A percentile compares a stretch with the other conserved stretches of the same genome.
Conservation (phyloP, 108 stramenopile genomes). For the Asterionellopsis glacialis region DNA sequence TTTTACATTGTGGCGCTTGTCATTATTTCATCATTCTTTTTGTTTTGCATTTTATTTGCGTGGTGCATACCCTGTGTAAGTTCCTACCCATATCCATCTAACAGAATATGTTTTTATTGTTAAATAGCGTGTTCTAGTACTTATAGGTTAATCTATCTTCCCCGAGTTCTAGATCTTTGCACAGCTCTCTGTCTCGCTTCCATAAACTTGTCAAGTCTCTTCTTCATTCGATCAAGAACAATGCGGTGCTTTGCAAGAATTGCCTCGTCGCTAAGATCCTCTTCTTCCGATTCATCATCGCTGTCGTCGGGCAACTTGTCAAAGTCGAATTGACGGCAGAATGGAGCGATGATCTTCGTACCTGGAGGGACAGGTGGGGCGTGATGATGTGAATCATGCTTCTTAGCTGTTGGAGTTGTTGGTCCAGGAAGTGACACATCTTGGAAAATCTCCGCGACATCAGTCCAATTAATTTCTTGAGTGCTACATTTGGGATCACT, state of each 20-base stretch:
- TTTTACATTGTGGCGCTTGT: too few relatives aligned
- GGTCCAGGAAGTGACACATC: conserved; percentile 24
- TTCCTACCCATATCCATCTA: too few relatives aligned
- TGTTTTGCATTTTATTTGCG: too few relatives aligned
- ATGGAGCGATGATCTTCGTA: conserved; percentile 69
- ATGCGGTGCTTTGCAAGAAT: conserved; percentile 61
- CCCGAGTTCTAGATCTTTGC: too few relatives aligned
- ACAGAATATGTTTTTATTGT: too few relatives aligned
- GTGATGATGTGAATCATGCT: conserved; percentile 25
- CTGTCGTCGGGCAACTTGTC: conserved; percentile 16
- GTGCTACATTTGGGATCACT: conserved; percentile 37
- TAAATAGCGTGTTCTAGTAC: too few relatives aligned
- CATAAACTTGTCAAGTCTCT: conserved; percentile 45
- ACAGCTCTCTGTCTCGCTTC: conserved; percentile 7
- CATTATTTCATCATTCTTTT: too few relatives aligned
- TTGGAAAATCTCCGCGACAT: conserved; percentile 74
- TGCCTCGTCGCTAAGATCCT: conserved; percentile 74
- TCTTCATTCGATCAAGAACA: conserved; percentile 75
- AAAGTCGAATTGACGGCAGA: conserved; percentile 32
- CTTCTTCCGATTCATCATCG: conserved; percentile 44
- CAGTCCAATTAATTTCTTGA: conserved; percentile 62
- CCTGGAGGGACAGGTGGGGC: not conserved
- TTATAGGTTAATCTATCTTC: too few relatives aligned
- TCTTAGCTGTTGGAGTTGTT: conserved; percentile 30
- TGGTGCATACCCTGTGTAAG: too few relatives aligned